Conservation (phyloP, 1,284 basidiomycete species). For the Puccinia novopanici region DNA sequence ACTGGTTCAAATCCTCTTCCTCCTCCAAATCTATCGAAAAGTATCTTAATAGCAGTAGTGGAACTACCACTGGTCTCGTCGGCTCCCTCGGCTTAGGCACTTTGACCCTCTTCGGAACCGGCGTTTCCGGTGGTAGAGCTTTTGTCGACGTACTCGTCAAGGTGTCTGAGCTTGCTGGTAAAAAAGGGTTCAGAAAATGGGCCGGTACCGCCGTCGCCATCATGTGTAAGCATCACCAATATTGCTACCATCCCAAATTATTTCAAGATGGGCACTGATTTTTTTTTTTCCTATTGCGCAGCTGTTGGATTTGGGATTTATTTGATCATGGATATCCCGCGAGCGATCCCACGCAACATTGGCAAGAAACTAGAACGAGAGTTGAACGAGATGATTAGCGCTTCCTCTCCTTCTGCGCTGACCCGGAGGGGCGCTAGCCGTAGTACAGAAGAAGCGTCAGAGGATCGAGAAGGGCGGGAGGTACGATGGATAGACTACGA, state of each 20-base stretch:
- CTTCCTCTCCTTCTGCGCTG: slow-evolving; percentile 55
- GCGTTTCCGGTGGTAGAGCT: slow-evolving; percentile 68
- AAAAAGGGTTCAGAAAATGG: slow-evolving; percentile 82
- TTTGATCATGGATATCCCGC: slow-evolving; percentile 83
- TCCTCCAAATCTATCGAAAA: slow-evolving; percentile 29
- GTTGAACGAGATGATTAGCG: slow-evolving; percentile 57
- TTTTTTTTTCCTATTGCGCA: slow-evolving; percentile 19
- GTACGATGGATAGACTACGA: slow-evolving; percentile 71
- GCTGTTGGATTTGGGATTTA: slow-evolving; percentile 77
- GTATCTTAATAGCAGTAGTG: background rate
- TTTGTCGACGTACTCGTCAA: slow-evolving; percentile 75
- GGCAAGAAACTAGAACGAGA: slow-evolving; percentile 66
- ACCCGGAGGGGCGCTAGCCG: slow-evolving; percentile 55
- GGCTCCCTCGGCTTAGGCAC: slow-evolving; percentile 64
- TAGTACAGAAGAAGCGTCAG: background rate
- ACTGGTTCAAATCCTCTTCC: slow-evolving; percentile 21
- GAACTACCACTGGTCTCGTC: slow-evolving; percentile 4
- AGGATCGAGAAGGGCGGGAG: slow-evolving; percentile 47
- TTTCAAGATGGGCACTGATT: background rate
- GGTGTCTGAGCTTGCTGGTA: slow-evolving; percentile 76
- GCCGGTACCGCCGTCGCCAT: slow-evolving; percentile 80
- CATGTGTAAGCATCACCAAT: slow-evolving; percentile 57
- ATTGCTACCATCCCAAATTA: background rate
- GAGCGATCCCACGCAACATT: slow-evolving; percentile 85
- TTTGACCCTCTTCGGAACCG: slow-evolving; percentile 79